A percentile compares a stretch with the other conserved stretches of the same genome.
Evolutionary conservation across 2,329 filamentous ascomycete genomes (phyloP).

Genomic region (Zymoseptoria brevis): DNA sequence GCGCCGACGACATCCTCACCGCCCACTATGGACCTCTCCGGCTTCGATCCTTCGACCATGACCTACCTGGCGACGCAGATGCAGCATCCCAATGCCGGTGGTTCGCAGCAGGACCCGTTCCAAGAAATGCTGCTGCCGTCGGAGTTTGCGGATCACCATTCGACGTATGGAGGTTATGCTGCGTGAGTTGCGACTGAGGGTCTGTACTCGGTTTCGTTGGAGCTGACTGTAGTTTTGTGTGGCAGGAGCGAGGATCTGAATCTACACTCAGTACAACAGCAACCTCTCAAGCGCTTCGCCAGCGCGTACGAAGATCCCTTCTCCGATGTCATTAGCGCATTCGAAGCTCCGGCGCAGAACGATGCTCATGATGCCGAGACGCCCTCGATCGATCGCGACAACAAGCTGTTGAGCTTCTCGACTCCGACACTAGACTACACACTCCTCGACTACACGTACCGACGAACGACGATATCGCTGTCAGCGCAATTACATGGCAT

Average conservation of each 20-base stretch:
- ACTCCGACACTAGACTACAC: conserved; percentile 46
- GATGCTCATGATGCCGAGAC: conserved; percentile 35
- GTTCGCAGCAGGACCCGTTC: conserved; percentile 36
- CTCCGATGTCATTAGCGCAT: conserved; percentile 44
- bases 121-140: conserved; percentile 44
- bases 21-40: conserved; percentile 20
- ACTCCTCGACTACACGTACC: conserved; percentile 58
- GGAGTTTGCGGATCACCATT: conserved; percentile 51
- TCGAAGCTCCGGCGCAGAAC: conserved; percentile 38
- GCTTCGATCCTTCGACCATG: conserved; percentile 38
- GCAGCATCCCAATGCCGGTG: conserved; percentile 46
- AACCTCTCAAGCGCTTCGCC: conserved; percentile 26
- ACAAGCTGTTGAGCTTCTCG: conserved; percentile 48
- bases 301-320: conserved; percentile 44
- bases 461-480: conserved; percentile 57
- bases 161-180: conserved; percentile 53
- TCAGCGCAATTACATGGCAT: conserved; percentile 75
- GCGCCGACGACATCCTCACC: conserved; percentile 9
- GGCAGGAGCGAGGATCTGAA: conserved; percentile 25
- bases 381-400: conserved; percentile 55
- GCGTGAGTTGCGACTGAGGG: conserved; percentile 37
- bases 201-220: background rate
- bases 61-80: conserved; percentile 53
- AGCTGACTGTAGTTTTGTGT: conserved; percentile 4
- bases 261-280: conserved; percentile 18